These are phyloP conservation scores for Combretum micranthum DNA, from an alignment of 345 rosid species.

Conservation along the genomic window DNA sequence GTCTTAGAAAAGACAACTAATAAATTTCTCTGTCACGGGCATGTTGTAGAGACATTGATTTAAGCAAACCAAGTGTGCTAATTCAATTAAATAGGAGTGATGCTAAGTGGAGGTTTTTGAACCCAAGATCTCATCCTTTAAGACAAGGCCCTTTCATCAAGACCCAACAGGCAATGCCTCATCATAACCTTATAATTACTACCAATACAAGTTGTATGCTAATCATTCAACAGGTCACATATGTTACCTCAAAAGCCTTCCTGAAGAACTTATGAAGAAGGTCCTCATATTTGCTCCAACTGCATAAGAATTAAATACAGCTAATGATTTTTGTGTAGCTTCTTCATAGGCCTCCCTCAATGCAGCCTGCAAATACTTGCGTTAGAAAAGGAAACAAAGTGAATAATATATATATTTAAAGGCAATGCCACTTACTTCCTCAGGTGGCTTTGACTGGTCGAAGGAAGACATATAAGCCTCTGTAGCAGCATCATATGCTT, in stretches of 20 bases:
- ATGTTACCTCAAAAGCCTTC: constrained; percentile 75
- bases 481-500: constrained; percentile 77
- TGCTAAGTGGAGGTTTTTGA: too few relatives aligned
- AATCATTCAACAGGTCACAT: constrained; percentile 1
- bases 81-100: too few relatives aligned
- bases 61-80: too few relatives aligned
- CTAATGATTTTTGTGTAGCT: constrained; percentile 68
- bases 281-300: constrained; percentile 83
- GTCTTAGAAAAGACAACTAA: too few relatives aligned
- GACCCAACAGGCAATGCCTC: too few relatives aligned
- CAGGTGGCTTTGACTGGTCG: constrained; percentile 71
- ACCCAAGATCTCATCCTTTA: too few relatives aligned
- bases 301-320: constrained; percentile 62
- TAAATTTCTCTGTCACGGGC: too few relatives aligned
- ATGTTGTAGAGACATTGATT: too few relatives aligned
- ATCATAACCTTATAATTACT: too few relatives aligned
- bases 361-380: constrained; percentile 41
- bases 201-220: too few relatives aligned
- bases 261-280: constrained; percentile 75
- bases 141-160: too few relatives aligned
- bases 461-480: constrained; percentile 62
- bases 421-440: constrained; percentile 52
- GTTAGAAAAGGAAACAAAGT: constrained; percentile 21
- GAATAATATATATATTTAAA: not conserved
- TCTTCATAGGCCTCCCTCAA: constrained; percentile 89